Evolutionary conservation across 495 filamentous ascomycete species (phyloP).

Genomic region (Staphylotrichum tortipilum): DNA sequence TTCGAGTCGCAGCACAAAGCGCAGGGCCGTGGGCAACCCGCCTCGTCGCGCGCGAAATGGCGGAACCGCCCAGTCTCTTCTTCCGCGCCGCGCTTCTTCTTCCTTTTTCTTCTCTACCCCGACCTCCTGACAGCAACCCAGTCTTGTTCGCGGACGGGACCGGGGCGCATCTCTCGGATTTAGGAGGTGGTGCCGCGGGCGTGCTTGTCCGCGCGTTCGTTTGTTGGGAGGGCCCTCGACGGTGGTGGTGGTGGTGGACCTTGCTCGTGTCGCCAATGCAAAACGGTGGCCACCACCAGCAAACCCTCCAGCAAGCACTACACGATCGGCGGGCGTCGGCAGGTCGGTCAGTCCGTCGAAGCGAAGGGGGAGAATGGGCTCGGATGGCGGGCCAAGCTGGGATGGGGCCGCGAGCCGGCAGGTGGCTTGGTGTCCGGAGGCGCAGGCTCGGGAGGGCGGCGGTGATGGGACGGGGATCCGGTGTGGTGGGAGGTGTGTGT

Average conservation of each 20-base stretch:
- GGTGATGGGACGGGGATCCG: conserved; percentile 7
- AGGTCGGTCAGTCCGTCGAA: too few species aligned
- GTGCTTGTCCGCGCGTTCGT: conserved; percentile 5
- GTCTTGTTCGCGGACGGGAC: conserved; percentile 15
- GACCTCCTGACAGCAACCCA: conserved; percentile 24
- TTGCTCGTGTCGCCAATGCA: too few species aligned
- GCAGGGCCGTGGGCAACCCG: not conserved
- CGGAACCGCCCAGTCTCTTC: conserved; percentile 5
- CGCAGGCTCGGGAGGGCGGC: not conserved
- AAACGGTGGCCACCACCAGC: too few species aligned
- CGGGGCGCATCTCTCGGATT: conserved; percentile 27
- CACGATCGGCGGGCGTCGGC: too few species aligned
- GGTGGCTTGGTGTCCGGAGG: not conserved
- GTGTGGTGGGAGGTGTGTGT: too few species aligned
- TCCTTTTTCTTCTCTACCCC: too few species aligned
- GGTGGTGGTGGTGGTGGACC: too few species aligned
- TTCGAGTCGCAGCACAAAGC: conserved; percentile 1
- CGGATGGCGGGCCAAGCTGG: not conserved
- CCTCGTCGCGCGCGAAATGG: conserved; percentile 9
- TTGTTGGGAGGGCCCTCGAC: too few species aligned
- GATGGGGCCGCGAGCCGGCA: conserved; percentile 2
- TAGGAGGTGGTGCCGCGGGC: conserved; percentile 1
- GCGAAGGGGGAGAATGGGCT: too few species aligned
- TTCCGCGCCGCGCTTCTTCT: too few species aligned
- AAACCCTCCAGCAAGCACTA: too few species aligned